Base-by-base conservation (phyloP, 495 filamentous ascomycete species). In the Penicillium coffeae region DNA sequence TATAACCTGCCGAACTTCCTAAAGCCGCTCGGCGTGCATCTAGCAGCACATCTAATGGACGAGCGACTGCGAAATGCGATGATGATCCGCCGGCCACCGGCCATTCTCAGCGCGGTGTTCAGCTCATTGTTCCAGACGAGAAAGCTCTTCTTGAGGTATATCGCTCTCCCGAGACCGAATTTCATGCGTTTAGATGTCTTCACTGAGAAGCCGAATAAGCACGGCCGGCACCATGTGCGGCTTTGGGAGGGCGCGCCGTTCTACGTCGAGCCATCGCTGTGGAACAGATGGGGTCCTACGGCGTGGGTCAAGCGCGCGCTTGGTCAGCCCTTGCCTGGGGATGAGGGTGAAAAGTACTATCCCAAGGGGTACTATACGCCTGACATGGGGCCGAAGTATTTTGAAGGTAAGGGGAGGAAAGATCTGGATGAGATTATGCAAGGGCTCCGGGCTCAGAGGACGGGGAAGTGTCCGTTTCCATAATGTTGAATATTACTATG, bases 51-150 rank as follows among this genome's bases (percentile, higher is more conserved):
- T 10, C 42, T 86, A 35, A 80, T 86, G 76, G 81, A 82, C 27
- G 76, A 81, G 22, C 62, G 82, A 6, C 58, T 85, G 27, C 67
- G 84, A 14, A 71, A 63, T 19, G 81, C 83, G 0, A 86, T 88
- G 77, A 73, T 81, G 65, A 76, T 73, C 44, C 44, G 64, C 1
- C 45, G 65, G 6, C 74, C 81, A 1, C 60, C 74, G 0, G 46
- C 46, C 0, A 42, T 56, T 2, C 69, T 78, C 39, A 52, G 59
- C 6, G 16, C 32, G 0, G 48, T 79, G 14, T 69, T 82, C 43
- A 45, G 65, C 6, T 25, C 64, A 1, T 15, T 70, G 1, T 63
- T 85, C 9, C 34, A 54, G 3, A 13, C 72, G 7, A 82, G 83
- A 34, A 70, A 67, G 37, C 54, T 80, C 27, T 54, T 69, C 27